Evolutionary conservation across 2,329 filamentous ascomycete species (phyloP).

Genomic region (Sclerotinia spermophila): DNA sequence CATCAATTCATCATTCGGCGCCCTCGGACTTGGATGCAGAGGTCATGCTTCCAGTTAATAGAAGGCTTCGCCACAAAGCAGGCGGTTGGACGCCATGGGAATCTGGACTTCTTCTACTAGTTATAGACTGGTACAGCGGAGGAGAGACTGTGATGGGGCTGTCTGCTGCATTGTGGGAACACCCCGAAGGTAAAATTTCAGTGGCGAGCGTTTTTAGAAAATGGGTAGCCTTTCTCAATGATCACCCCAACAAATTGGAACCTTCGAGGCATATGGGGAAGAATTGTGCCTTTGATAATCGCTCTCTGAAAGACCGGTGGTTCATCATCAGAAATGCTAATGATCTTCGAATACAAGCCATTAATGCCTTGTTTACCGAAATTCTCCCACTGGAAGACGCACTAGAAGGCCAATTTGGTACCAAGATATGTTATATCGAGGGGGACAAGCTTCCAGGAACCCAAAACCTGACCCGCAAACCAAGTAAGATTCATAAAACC

Average conservation of each 20-base stretch:
- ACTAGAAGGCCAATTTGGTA: neutral
- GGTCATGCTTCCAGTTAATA: too few relatives aligned
- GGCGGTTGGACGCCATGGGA: neutral
- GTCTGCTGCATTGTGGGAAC: accelerated
- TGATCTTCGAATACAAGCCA: accelerated
- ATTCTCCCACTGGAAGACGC: neutral
- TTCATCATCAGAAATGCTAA: accelerated
- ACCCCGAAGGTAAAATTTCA: neutral
- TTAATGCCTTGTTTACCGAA: neutral
- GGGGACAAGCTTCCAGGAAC: neutral
- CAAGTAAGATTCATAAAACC: accelerated
- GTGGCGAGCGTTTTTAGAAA: accelerated
- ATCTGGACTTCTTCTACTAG: neutral
- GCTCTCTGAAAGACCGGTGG: too few relatives aligned
- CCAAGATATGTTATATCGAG: neutral
- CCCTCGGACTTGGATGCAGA: neutral
- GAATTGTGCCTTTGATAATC: too few relatives aligned
- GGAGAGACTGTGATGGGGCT: accelerated
- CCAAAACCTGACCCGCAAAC: neutral
- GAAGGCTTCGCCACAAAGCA: too few relatives aligned
- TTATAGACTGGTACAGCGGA: neutral
- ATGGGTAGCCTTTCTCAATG: neutral
- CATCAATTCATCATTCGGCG: neutral
- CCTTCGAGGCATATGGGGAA: neutral
- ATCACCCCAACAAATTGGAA: neutral